These are phyloP conservation scores for Dactylellina cionopaga DNA, from an alignment of 2,329 filamentous ascomycete genomes.

Conservation along the genomic window DNA sequence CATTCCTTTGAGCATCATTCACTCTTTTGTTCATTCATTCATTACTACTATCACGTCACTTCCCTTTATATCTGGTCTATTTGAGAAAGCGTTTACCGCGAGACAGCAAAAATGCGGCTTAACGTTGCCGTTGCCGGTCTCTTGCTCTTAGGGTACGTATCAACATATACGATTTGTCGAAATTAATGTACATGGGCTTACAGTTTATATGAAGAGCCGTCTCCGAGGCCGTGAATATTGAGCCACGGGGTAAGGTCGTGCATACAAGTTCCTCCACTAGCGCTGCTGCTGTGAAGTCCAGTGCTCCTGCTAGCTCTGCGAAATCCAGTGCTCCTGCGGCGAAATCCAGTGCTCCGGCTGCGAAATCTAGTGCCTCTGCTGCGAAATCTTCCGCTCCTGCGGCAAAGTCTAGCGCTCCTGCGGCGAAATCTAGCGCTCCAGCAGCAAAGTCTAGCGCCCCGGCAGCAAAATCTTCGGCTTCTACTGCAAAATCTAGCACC, in stretches of 20 bases:
- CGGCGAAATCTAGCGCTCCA: no score
- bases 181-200: background rate
- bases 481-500: no score
- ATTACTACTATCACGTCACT: slow-evolving; percentile 10
- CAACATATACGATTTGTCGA: background rate
- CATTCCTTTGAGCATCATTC: slow-evolving; percentile 1
- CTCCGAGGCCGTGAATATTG: slow-evolving; percentile 1
- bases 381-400: no score
- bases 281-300: no score
- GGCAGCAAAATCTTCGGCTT: no score
- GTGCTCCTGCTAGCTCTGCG: no score
- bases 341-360: no score
- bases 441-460: no score
- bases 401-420: no score
- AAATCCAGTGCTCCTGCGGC: no score
- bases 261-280: no score
- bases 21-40: slow-evolving; percentile 18
- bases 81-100: slow-evolving; percentile 9
- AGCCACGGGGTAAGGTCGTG: background rate
- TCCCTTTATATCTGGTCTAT: background rate
- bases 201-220: background rate
- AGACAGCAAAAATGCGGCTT: slow-evolving; percentile 29
- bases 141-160: slow-evolving; percentile 31
- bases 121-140: slow-evolving; percentile 1
- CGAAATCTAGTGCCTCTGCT: no score